Base-by-base conservation (phyloP, 208 protist species). In the Phytomonas serpens region DNA sequence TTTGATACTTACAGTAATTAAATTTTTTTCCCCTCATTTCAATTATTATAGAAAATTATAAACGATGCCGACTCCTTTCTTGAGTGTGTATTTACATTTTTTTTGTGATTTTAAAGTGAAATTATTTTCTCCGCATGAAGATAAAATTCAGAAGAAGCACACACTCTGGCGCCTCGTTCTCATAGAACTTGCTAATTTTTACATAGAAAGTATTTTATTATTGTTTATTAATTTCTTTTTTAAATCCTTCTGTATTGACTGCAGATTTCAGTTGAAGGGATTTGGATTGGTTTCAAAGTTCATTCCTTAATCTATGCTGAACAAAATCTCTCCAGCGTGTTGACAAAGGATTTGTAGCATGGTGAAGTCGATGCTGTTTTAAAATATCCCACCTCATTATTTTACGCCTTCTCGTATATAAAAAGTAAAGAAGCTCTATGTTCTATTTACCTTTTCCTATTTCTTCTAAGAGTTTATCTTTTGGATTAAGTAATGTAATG, bases 211-310 rank as follows among this genome's bases (percentile, higher is more conserved):
- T 27, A 57, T 27, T 57, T 57, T 27, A 57, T 27, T 27, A 57
- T 27, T 6, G 47, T 37, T 34, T 40, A 34, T 69, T 30, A 11
- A 34, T 61, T 69, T 70, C 36, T 67, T 63, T 37, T 61, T 72
- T 69, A 23, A 74, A 19, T 57, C 19, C 47, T 57, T 57, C 19
- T 57, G 19, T 27, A 57, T 27, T 6, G 47, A 57, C 23, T 57
- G 16, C 47, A 27, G 47, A 57, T 57, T 5, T 19, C 19, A 57
- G 47, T 7, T 57, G 47, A 57, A 57, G 47, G 16, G 3, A 64
- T 61, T 36, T 69, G 32, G 63, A 36, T 42, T 76, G 52, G 1
- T 77, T 65, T 72, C 51, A 31, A 3, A 16, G 30, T 61, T 74
- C 4, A 6, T 36, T 36, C 34, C 34, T 36, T 36, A 36, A 36